Conservation (phyloP, 2,329 filamentous ascomycete species). For the Colletotrichum tropicale region DNA sequence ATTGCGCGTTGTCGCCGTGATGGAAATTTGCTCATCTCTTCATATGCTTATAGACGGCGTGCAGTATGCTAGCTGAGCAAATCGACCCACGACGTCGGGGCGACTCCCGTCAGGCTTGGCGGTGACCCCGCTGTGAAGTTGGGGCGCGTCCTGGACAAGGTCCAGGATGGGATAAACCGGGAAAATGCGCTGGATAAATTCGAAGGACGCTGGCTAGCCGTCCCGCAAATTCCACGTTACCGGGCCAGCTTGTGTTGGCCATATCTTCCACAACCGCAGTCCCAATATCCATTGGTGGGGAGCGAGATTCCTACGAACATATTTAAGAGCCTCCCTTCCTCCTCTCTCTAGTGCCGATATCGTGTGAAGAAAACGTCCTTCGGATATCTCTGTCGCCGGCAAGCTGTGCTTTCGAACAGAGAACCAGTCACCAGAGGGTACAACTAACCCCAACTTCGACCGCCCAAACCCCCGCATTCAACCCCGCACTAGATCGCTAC, state of each 20-base stretch:
- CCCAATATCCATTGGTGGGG: neutral
- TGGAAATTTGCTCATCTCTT: neutral
- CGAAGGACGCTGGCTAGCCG: constrained; percentile 12
- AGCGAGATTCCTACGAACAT: neutral
- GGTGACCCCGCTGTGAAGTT: neutral
- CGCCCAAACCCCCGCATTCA: neutral
- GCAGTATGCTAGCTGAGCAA: neutral
- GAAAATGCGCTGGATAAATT: constrained; percentile 25
- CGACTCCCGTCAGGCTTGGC: neutral
- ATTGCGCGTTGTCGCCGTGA: neutral
- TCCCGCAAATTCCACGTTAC: constrained; percentile 19
- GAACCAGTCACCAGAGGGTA: neutral
- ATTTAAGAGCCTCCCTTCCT: neutral
- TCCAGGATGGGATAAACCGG: constrained; percentile 17
- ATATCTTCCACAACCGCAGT: neutral
- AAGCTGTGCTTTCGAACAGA: neutral
- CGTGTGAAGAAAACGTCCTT: neutral
- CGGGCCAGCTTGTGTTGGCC: constrained; percentile 5
- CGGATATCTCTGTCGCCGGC: neutral
- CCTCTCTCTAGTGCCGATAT: neutral
- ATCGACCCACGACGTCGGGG: neutral
- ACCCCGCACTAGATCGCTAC: neutral
- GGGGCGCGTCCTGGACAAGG: neutral
- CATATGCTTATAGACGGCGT: neutral
- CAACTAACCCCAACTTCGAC: neutral